Base-by-base conservation (phyloP, 2,329 filamentous ascomycete species). In the Mycosphaerella sp. region DNA sequence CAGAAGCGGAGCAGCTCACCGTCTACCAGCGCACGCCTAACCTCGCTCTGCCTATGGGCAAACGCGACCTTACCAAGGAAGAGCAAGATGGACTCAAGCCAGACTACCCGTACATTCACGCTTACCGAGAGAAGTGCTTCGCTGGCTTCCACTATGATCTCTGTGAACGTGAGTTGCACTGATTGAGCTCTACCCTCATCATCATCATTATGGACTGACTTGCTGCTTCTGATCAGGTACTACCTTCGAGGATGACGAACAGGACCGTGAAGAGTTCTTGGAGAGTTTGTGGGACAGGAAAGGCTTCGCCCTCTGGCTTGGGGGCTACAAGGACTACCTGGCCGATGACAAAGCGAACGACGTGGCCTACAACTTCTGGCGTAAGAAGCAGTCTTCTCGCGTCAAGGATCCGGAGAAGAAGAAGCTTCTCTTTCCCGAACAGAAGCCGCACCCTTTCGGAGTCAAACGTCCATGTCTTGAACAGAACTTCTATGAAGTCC, bases 11-110 rank as follows among this genome's bases (percentile, higher is more conserved):
- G 17, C 52, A 76, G 1, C 57, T 86, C 1, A 74, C 70, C 2
- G 79, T 86, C 32, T 85, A 85, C 64, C 81, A 86, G 59, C 75
- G 84, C 3, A 86, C 81, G 1, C 83, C 84, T 0, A 86, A 86
- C 52, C 69, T 84, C 6, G 80, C 79, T 0, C 59, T 86, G 0
- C 81, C 82, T 0, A 84, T 86, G 79, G 71, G 75, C 2, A 74
- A 76, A 51, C 67, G 70, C 2, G 36, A 68, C 0, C 68, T 83
- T 25, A 75, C 72, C 0, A 67, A 64, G 9, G 71, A 75, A 50
- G 76, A 81, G 54, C 78, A 84, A 59, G 68, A 78, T 18, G 60
- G 61, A 1, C 62, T 67, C 13, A 73, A 74, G 58, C 59, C 59
- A 39, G 55, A 69, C 27, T 74, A 74, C 32, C 66, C 70, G 3